Conservation (phyloP, 352 stramenopile species). For the Globisporangium abappressorium region DNA sequence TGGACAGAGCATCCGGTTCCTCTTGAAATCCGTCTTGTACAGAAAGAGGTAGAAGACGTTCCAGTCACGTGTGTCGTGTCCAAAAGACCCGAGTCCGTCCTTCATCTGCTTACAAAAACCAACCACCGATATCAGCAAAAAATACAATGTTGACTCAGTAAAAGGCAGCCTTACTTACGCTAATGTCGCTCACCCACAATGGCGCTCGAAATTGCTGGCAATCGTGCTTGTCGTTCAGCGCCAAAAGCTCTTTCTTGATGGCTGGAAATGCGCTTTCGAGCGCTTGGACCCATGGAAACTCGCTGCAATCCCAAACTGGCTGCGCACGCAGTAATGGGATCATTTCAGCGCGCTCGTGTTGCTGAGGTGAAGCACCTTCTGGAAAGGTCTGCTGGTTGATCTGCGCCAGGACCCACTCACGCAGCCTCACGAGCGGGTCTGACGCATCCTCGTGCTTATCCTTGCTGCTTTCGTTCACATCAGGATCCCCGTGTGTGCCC, state of each 20-base stretch:
- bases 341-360: background rate
- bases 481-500: background rate
- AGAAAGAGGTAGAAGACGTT: background rate
- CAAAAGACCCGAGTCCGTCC: background rate
- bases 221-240: background rate
- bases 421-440: background rate
- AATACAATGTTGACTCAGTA: background rate
- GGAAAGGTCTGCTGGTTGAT: background rate
- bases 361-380: background rate
- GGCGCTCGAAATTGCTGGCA: background rate
- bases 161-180: background rate
- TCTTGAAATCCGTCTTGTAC: background rate
- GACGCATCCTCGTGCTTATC: background rate
- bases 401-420: background rate
- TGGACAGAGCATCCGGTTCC: background rate
- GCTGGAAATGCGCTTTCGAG: background rate
- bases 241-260: background rate
- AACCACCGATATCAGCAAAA: background rate
- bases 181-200: background rate
- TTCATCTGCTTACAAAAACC: background rate
- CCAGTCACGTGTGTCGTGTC: background rate
- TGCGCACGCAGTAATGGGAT: background rate
- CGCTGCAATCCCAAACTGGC: background rate
- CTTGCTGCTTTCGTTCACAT: background rate
- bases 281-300: background rate